These are phyloP conservation scores for Russula vinacea DNA, from an alignment of 768 basidiomycete species.

Conservation along the genomic window DNA sequence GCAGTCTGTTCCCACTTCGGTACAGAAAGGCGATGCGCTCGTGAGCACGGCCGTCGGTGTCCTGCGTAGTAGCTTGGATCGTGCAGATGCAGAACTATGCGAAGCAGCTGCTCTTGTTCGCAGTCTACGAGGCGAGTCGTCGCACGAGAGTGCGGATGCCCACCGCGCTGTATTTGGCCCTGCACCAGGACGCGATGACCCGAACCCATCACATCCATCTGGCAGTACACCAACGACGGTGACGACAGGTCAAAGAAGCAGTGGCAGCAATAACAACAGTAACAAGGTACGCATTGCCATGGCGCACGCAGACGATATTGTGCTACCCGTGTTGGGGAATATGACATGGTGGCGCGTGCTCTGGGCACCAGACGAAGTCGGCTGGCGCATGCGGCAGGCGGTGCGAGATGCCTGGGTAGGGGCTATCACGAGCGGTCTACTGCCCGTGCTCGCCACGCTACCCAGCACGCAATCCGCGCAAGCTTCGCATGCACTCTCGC, in stretches of 20 bases:
- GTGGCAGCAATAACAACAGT: not conserved
- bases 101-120: constrained; percentile 12
- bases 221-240: not conserved
- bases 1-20: constrained; percentile 12
- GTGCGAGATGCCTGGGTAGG: constrained; percentile 23
- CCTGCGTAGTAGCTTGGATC: constrained; percentile 1
- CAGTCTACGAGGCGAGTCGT: constrained; percentile 4
- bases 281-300: constrained; percentile 22
- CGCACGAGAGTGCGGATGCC: constrained; percentile 9
- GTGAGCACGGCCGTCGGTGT: constrained; percentile 4
- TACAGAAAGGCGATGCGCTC: constrained; percentile 21
- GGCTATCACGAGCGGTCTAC: constrained; percentile 15
- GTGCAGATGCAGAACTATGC: constrained; percentile 14
- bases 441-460: constrained; percentile 22
- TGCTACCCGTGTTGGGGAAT: constrained; percentile 12
- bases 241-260: not conserved
- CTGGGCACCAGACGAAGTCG: constrained; percentile 26
- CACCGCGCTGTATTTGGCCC: constrained; percentile 18
- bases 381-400: constrained; percentile 23
- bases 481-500: constrained; percentile 11
- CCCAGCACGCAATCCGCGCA: constrained; percentile 15
- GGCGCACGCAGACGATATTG: constrained; percentile 5
- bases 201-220: not conserved
- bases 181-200: not conserved
- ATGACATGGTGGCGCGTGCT: constrained; percentile 27